A percentile compares a stretch with the other conserved stretches of the same genome.
phyloP scores from a whole-genome alignment of 345 rosid genomes.

The Punica granatum region DNA sequence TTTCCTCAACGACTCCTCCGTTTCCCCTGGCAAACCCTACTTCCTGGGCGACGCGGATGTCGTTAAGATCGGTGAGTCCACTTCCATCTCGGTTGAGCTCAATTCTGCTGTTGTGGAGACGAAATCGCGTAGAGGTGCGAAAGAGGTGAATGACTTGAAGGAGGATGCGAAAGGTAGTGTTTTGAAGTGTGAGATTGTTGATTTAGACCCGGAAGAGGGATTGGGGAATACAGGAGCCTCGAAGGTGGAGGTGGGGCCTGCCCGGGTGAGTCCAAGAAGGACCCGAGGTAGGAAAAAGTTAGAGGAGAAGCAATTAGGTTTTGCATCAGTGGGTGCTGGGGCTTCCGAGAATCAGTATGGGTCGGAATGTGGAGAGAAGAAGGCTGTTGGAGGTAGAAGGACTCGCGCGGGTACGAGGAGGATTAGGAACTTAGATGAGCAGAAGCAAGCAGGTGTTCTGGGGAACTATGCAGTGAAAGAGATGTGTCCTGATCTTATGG shows the following conservation, averaged over 20 bases:
- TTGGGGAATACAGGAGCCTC: not conserved
- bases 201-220: slow-evolving; percentile 10
- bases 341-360: slow-evolving; percentile 6
- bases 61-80: slow-evolving; percentile 71
- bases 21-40: slow-evolving; percentile 33
- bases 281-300: slow-evolving; percentile 15
- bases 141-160: slow-evolving; percentile 3
- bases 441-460: not conserved
- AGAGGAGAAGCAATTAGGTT: slow-evolving; percentile 2
- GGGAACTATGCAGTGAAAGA: not conserved
- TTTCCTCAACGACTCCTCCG: slow-evolving; percentile 29
- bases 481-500: not conserved
- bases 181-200: slow-evolving; percentile 20
- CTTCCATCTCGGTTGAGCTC: slow-evolving; percentile 42
- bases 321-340: not conserved
- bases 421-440: not conserved
- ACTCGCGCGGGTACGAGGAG: not conserved
- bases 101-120: slow-evolving; percentile 20
- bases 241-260: slow-evolving; percentile 9
- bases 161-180: slow-evolving; percentile 17
- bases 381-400: not conserved
- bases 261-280: slow-evolving; percentile 11
- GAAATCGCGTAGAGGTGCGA: slow-evolving; percentile 10
- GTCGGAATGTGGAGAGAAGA: slow-evolving; percentile 1
- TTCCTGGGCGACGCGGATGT: slow-evolving; percentile 49